Evolutionary conservation across 441 rosid genomes (phyloP), one percentile per base, ranked within the genome.

Genomic region (Populus tomentosa): DNA sequence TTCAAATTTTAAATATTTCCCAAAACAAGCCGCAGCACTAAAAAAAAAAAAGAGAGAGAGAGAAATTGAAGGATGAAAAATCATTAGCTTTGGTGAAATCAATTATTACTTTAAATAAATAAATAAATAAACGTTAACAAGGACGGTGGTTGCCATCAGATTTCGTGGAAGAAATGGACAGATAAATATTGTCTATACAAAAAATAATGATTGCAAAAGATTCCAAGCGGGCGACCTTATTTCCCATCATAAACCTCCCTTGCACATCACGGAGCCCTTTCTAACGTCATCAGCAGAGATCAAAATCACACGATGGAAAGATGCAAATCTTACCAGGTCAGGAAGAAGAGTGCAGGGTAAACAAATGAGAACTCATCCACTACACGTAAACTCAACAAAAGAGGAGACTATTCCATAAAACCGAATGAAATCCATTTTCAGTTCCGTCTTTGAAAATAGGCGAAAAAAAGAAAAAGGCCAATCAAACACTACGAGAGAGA

Each of bases 351-450:
- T 75, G 20, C 78, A 59, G 18, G 71, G 68, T 70, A 71, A 78
- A 6, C 72, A 46, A 32, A 61, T 67, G 73, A 62, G 64, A 4
- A 21, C 71, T 38, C 24, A 13, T 46, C 14, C 74, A 28, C 56
- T 28, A 1, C 33, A 72, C 32, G 32, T 6, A 67, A 26, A 26
- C 61, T 38, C 63, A 4, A 4, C 59, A 67, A 4, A 2, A 24
- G 40, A 56, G 79, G 6, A 21, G 62, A 59, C 78, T 42, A 56
- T 78, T 75, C 33, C 8, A 13, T 75, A 79, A 53, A 38, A 20
- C 80, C 80, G 71, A 87, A 79, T 81, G 88, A 84, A 87, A 78
- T 83, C 77, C 42, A 71, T 74, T 80, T 86, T 85, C 80, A 78
- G 30, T 78, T 83, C 89, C 88, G 85, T 30, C 78, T 6, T 74